These are phyloP conservation scores for Dendrobium nobile DNA, from an alignment of 106 monocot genomes.

Conservation along the genomic window DNA sequence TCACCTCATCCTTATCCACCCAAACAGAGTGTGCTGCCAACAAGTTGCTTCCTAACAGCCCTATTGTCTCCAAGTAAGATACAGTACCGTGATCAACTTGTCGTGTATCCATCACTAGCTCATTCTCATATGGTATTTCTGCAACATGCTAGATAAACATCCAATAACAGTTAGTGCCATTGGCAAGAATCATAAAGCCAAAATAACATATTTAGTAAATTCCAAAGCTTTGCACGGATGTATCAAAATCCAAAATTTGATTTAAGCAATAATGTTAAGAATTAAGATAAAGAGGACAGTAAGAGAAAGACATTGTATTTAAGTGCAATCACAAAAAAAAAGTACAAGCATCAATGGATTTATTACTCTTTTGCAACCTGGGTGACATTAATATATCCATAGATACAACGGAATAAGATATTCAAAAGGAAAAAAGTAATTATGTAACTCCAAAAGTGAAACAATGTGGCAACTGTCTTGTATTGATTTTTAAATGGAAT, in stretches of 20 bases:
- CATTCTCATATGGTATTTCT: conserved; percentile 86
- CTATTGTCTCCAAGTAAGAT: conserved; percentile 79
- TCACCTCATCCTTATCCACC: conserved; percentile 76
- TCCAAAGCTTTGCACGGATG: not conserved
- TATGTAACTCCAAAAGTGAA: too few relatives aligned
- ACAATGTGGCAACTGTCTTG: too few relatives aligned
- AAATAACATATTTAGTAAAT: not conserved
- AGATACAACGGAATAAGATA: too few relatives aligned
- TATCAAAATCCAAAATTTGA: not conserved
- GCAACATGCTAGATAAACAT: conserved; percentile 61
- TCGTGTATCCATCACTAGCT: conserved; percentile 43
- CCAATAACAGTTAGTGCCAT: not conserved
- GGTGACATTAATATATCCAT: too few relatives aligned
- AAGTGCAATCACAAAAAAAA: not conserved
- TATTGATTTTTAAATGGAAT: too few relatives aligned
- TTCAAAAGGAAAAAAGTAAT: too few relatives aligned
- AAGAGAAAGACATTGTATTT: not conserved
- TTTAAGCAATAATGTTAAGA: not conserved
- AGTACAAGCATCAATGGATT: not conserved
- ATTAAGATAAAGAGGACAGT: not conserved
- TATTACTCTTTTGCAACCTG: too few relatives aligned
- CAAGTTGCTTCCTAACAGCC: conserved; percentile 63
- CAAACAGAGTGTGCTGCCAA: conserved; percentile 92
- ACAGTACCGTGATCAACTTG: conserved; percentile 74
- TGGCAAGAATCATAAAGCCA: not conserved